phyloP scores from a whole-genome alignment of 306 rosid species.

The Nissolia schottii region DNA sequence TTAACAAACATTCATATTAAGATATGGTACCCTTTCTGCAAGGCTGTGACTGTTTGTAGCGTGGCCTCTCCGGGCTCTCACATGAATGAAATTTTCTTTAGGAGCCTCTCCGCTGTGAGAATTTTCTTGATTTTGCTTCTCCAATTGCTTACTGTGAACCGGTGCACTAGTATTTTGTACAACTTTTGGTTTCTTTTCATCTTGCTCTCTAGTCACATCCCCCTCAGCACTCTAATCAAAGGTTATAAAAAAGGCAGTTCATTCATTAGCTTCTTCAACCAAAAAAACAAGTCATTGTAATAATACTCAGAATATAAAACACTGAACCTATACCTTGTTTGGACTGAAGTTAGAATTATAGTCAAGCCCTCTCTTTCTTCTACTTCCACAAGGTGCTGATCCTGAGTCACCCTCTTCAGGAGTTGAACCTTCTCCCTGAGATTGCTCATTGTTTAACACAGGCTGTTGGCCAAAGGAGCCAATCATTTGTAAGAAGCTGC shows the following conservation, averaged over 20 bases:
- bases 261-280: neutral
- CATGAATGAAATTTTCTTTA: slow-evolving; percentile 67
- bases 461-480: slow-evolving; percentile 51
- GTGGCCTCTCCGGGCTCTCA: slow-evolving; percentile 86
- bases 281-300: slow-evolving; percentile 7
- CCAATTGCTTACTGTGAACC: slow-evolving; percentile 42
- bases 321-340: slow-evolving; percentile 48
- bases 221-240: slow-evolving; percentile 51
- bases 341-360: slow-evolving; percentile 38
- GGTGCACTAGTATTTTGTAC: slow-evolving; percentile 41
- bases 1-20: neutral
- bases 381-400: slow-evolving; percentile 46
- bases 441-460: slow-evolving; percentile 37
- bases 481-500: slow-evolving; percentile 60
- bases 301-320: neutral
- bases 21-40: slow-evolving; percentile 69
- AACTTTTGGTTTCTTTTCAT: slow-evolving; percentile 42
- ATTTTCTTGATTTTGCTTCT: slow-evolving; percentile 52
- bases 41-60: slow-evolving; percentile 95
- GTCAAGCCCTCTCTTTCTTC: slow-evolving; percentile 52
- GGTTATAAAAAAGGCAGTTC: slow-evolving; percentile 2
- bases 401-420: slow-evolving; percentile 40
- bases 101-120: slow-evolving; percentile 56
- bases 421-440: slow-evolving; percentile 31
- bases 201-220: slow-evolving; percentile 42